A percentile compares a stretch with the other conserved stretches of the same genome.
Conservation (phyloP, 2,329 filamentous ascomycete genomes). For the Scedosporium minutisporum region DNA sequence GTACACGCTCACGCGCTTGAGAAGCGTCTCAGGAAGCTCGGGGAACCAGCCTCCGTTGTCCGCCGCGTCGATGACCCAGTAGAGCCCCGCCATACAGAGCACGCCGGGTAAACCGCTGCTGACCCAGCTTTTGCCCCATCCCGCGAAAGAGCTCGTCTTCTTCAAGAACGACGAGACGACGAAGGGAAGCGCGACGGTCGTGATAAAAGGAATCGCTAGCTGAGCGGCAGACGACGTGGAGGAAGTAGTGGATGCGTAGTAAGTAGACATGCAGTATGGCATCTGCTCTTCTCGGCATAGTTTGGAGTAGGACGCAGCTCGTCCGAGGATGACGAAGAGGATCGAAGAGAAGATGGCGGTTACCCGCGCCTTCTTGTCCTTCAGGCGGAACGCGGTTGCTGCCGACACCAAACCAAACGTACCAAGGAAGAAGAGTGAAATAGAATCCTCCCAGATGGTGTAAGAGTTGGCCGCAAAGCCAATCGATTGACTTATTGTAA, state of each 20-base stretch:
- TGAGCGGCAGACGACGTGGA: conserved; percentile 93
- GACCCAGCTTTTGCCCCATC: conserved; percentile 76
- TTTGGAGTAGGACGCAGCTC: conserved; percentile 76
- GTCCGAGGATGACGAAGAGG: conserved; percentile 68
- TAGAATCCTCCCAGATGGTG: conserved; percentile 97
- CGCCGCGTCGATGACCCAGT: conserved; percentile 84
- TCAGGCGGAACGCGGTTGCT: conserved; percentile 65
- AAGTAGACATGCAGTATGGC: conserved; percentile 91
- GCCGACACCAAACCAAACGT: conserved; percentile 76
- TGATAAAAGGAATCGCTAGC: conserved; percentile 66
- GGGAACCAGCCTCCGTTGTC: conserved; percentile 78
- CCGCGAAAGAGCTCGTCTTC: conserved; percentile 79
- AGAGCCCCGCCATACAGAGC: conserved; percentile 65
- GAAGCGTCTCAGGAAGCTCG: conserved; percentile 41
- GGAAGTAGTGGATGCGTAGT: conserved; percentile 84
- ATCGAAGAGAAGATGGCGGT: conserved; percentile 78
- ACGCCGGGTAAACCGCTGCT: conserved; percentile 68
- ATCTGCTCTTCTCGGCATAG: conserved; percentile 97
- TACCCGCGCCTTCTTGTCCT: conserved; percentile 55
- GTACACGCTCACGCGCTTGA: conserved; percentile 68
- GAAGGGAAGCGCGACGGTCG: conserved; percentile 61
- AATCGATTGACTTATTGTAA: conserved; percentile 78
- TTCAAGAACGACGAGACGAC: conserved; percentile 72
- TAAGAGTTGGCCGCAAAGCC: conserved; percentile 97
- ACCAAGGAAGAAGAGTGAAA: conserved; percentile 80